These are phyloP conservation scores for Parmelia sp. DNA, from an alignment of 495 filamentous ascomycete species.

Conservation along the genomic window DNA sequence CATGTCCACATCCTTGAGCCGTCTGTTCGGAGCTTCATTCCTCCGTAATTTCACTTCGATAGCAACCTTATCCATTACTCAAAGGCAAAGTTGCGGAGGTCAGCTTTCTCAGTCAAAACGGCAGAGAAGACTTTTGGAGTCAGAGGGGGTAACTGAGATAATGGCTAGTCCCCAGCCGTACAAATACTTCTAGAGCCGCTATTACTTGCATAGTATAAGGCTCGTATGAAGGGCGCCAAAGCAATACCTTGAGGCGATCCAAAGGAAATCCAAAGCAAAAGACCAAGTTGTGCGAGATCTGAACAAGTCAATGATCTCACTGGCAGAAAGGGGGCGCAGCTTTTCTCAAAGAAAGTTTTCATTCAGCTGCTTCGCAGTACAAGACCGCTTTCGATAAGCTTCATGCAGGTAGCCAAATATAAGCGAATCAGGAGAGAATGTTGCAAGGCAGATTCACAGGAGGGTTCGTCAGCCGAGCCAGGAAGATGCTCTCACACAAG, in stretches of 20 bases:
- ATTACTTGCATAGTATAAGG: neutral
- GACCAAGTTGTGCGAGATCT: neutral
- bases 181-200: neutral
- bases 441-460: neutral
- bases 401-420: neutral
- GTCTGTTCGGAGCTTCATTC: too few species aligned
- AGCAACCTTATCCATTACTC: too few species aligned
- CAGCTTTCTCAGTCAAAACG: too few species aligned
- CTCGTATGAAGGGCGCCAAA: neutral
- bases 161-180: too few species aligned
- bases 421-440: neutral
- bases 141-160: too few species aligned
- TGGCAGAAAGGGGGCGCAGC: neutral
- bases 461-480: neutral
- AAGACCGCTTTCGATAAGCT: neutral
- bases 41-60: too few species aligned
- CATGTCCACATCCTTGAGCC: too few species aligned
- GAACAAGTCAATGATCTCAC: neutral
- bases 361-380: neutral
- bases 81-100: too few species aligned
- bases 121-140: too few species aligned
- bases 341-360: too few species aligned
- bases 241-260: neutral
- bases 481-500: too few species aligned
- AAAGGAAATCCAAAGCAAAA: neutral